Evolutionary conservation across 768 basidiomycete species (phyloP).

Genomic region (Mycena kentingensis): DNA sequence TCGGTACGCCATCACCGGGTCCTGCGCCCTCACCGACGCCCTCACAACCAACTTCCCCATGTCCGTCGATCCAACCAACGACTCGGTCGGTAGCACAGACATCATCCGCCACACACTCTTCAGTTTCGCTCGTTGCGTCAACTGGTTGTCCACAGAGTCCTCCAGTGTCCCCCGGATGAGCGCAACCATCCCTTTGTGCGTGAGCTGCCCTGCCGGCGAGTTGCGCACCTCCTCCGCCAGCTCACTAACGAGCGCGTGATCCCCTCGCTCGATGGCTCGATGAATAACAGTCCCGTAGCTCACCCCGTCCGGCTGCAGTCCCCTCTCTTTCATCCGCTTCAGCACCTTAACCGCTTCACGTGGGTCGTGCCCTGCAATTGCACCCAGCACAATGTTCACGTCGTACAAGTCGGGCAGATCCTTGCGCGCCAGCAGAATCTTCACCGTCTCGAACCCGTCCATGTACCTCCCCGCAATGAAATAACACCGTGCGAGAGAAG

Average conservation of each 20-base stretch:
- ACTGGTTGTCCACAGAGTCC: constrained; percentile 26
- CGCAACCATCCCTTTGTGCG: constrained; percentile 49
- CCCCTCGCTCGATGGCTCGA: constrained; percentile 48
- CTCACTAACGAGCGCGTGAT: too few species aligned
- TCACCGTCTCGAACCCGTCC: constrained; percentile 51
- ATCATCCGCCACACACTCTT: constrained; percentile 46
- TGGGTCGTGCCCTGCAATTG: constrained; percentile 53
- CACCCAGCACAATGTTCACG: constrained; percentile 62
- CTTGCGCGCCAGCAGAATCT: constrained; percentile 45
- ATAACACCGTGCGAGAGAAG: constrained; percentile 62
- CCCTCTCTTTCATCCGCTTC: constrained; percentile 49
- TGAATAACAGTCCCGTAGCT: constrained; percentile 67
- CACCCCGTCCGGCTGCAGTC: constrained; percentile 53
- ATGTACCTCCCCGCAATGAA: constrained; percentile 54
- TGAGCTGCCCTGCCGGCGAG: constrained; percentile 37
- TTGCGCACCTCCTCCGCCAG: constrained; percentile 44
- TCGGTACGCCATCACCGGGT: constrained; percentile 54
- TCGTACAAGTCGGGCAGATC: constrained; percentile 65
- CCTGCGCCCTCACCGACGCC: constrained; percentile 49
- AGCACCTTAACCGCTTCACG: constrained; percentile 48
- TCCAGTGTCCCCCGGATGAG: constrained; percentile 47
- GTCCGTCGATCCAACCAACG: constrained; percentile 43
- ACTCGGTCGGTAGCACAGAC: constrained; percentile 35
- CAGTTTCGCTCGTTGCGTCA: constrained; percentile 37
- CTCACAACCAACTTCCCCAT: constrained; percentile 54